Evolutionary conservation across 345 rosid species (phyloP).

Genomic region (Populus tremula): DNA sequence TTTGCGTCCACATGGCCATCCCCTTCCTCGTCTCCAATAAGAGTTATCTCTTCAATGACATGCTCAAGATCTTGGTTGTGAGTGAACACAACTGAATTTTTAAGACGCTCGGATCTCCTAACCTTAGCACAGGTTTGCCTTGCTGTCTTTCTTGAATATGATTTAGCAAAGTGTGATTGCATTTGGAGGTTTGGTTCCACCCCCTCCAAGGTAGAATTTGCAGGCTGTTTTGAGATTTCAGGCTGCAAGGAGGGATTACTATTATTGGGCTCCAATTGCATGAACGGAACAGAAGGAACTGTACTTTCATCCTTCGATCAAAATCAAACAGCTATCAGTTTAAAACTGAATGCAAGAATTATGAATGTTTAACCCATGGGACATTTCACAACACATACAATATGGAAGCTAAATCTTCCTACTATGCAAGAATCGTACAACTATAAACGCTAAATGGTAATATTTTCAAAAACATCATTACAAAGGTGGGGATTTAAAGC

Average conservation of each 20-base stretch:
- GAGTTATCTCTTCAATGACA: constrained; percentile 30
- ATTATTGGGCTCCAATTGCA: constrained; percentile 17
- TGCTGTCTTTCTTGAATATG: background rate
- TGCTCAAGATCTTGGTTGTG: constrained; percentile 22
- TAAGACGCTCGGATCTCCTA: constrained; percentile 46
- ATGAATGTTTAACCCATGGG: no score
- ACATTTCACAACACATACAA: no score
- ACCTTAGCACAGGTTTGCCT: background rate
- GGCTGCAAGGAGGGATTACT: constrained; percentile 9
- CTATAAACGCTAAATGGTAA: background rate
- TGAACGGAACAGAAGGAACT: constrained; percentile 3
- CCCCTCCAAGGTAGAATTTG: constrained; percentile 13
- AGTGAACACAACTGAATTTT: constrained; percentile 11
- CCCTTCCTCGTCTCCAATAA: constrained; percentile 37
- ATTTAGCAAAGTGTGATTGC: constrained; percentile 1
- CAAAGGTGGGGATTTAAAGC: background rate
- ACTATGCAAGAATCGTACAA: background rate
- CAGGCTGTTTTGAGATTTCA: background rate
- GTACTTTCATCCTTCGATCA: constrained; percentile 17
- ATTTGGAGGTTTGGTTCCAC: constrained; percentile 6
- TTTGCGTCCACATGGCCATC: constrained; percentile 24
- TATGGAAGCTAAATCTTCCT: no score
- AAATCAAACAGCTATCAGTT: constrained; percentile 6
- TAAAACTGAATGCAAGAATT: background rate
- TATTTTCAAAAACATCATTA: background rate